A percentile compares a stretch with the other conserved stretches of the same genome.
phyloP scores from a whole-genome alignment of 2,329 filamentous ascomycete species.

The Gliomastix tumulicola region DNA sequence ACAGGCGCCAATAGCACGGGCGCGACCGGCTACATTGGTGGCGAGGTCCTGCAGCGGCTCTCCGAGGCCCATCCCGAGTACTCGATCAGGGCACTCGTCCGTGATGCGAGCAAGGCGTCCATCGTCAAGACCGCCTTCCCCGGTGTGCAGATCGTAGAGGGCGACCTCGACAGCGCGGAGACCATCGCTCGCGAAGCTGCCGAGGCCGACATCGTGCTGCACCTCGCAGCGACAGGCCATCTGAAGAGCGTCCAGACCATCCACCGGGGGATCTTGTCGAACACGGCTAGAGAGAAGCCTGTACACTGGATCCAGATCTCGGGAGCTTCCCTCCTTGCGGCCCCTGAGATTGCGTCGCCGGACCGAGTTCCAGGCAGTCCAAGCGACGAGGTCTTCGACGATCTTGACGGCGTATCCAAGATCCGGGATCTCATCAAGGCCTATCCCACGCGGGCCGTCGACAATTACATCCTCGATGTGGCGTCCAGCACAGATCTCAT shows the following conservation, averaged over 20 bases:
- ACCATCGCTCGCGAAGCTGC: slow-evolving; percentile 19
- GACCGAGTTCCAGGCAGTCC: slow-evolving; percentile 20
- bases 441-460: slow-evolving; percentile 20
- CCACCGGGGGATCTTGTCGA: background rate
- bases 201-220: slow-evolving; percentile 22
- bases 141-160: slow-evolving; percentile 16
- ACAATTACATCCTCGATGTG: slow-evolving; percentile 25
- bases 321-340: slow-evolving; percentile 24
- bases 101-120: background rate
- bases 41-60: slow-evolving; percentile 1
- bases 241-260: background rate
- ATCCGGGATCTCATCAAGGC: slow-evolving; percentile 16
- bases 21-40: slow-evolving; percentile 16
- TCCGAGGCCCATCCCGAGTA: slow-evolving; percentile 4
- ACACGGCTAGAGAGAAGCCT: too few species aligned
- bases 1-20: slow-evolving; percentile 13
- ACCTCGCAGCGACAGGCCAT: background rate
- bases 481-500: slow-evolving; percentile 13
- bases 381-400: slow-evolving; percentile 22
- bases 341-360: slow-evolving; percentile 20
- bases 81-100: background rate
- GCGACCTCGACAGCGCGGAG: slow-evolving; percentile 20
- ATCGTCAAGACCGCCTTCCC: slow-evolving; percentile 9
- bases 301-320: slow-evolving; percentile 24
- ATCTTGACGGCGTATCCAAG: slow-evolving; percentile 17